phyloP scores from a whole-genome alignment of 192 early-diverging fungal genomes.

The Coemansia sp. region DNA sequence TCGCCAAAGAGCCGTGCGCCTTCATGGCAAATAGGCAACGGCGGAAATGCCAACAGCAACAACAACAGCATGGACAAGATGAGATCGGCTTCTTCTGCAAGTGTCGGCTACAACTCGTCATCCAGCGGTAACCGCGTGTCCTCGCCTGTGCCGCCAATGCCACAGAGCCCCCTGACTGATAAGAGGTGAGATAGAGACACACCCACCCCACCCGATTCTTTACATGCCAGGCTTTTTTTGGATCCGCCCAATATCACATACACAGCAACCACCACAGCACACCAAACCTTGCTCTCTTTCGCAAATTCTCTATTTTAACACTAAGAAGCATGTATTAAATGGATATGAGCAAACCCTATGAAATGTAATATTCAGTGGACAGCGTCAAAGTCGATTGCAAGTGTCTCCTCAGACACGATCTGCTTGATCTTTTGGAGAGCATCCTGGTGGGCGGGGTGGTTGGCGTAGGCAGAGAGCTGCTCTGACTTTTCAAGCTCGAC shows the following conservation, averaged over 20 bases:
- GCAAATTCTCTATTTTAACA: too few species aligned
- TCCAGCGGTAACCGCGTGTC: constrained; percentile 40
- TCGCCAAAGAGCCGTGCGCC: constrained; percentile 46
- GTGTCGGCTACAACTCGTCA: constrained; percentile 41
- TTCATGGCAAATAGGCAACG: constrained; percentile 37
- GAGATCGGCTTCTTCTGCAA: constrained; percentile 41
- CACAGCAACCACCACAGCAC: too few species aligned
- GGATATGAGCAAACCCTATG: too few species aligned
- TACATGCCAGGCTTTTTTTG: not conserved
- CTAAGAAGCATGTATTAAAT: too few species aligned
- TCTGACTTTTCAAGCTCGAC: constrained; percentile 27
- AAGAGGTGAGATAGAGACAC: not conserved
- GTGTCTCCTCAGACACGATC: constrained; percentile 24
- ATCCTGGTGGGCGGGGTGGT: constrained; percentile 31
- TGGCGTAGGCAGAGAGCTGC: constrained; percentile 24
- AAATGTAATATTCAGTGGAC: not conserved
- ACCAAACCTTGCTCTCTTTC: not conserved
- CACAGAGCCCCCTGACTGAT: constrained; percentile 10
- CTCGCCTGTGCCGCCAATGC: constrained; percentile 45
- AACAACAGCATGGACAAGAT: constrained; percentile 20
- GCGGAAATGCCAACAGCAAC: not conserved
- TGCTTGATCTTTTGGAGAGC: constrained; percentile 28
- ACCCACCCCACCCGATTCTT: too few species aligned
- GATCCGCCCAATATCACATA: not conserved
- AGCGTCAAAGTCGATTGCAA: constrained; percentile 39